A percentile compares a stretch with the other conserved stretches of the same genome.
These are phyloP conservation scores for Ustilago sp. DNA, from an alignment of 1,284 basidiomycete species.

Conservation along the genomic window DNA sequence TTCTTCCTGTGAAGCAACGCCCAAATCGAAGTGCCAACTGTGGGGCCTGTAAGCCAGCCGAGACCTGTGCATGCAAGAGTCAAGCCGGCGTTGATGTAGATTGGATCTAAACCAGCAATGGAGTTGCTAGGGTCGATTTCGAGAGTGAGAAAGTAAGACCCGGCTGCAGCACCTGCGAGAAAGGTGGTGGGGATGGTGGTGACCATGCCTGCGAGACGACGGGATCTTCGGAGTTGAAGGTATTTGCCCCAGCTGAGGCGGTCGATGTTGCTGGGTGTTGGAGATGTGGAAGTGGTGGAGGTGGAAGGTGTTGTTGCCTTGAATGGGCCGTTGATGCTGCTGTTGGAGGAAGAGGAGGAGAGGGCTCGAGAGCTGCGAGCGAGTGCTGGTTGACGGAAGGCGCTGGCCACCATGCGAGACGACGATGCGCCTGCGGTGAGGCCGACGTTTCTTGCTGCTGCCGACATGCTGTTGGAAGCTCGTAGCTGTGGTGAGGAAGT, in stretches of 20 bases:
- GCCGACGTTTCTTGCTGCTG: slow-evolving; percentile 26
- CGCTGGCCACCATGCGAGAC: slow-evolving; percentile 19
- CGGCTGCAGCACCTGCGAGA: slow-evolving; percentile 54
- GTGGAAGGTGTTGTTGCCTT: slow-evolving; percentile 14
- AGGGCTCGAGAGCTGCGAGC: slow-evolving; percentile 16
- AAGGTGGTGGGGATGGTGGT: slow-evolving; percentile 64
- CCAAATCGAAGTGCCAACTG: slow-evolving; percentile 61
- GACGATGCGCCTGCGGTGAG: slow-evolving; percentile 27
- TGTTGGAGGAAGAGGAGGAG: slow-evolving; percentile 15
- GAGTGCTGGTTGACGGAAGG: slow-evolving; percentile 23
- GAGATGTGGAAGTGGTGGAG: slow-evolving; percentile 13
- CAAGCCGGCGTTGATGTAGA: slow-evolving; percentile 61
- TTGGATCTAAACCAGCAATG: slow-evolving; percentile 63
- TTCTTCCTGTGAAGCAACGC: slow-evolving; percentile 54
- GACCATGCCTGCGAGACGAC: slow-evolving; percentile 60
- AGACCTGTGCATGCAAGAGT: slow-evolving; percentile 61
- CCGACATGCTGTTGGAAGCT: slow-evolving; percentile 20
- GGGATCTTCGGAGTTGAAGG: slow-evolving; percentile 57
- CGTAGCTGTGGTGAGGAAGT: neutral
- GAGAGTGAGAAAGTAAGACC: slow-evolving; percentile 62
- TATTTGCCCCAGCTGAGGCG: slow-evolving; percentile 52
- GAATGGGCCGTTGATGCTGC: slow-evolving; percentile 15
- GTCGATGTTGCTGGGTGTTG: slow-evolving; percentile 2
- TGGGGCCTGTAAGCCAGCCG: slow-evolving; percentile 65
- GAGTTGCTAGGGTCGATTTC: slow-evolving; percentile 62